Evolutionary conservation across 108 stramenopile genomes (phyloP).

Genomic region (Chaetoceros tenuissimus): DNA sequence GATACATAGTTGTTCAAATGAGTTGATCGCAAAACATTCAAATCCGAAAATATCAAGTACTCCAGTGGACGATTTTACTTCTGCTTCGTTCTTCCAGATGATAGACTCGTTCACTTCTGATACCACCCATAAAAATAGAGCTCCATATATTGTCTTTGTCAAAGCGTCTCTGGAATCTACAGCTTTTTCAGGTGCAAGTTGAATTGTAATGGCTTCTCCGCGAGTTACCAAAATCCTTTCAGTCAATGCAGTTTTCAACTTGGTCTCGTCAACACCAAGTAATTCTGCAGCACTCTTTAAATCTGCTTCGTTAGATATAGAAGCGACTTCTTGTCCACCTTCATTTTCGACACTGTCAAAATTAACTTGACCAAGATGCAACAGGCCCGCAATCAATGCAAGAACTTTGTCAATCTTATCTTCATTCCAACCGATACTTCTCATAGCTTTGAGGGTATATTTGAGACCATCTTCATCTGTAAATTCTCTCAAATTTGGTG

Average conservation of each 20-base stretch:
- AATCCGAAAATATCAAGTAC: constrained; percentile 99
- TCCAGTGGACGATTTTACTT: constrained; percentile 77
- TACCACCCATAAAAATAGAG: constrained; percentile 87
- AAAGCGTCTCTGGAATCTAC: constrained; percentile 88
- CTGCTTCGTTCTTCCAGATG: constrained; percentile 69
- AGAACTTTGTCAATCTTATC: constrained; percentile 62
- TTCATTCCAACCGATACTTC: constrained; percentile 69
- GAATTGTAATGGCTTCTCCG: constrained; percentile 73
- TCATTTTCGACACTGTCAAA: constrained; percentile 58
- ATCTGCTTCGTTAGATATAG: constrained; percentile 48
- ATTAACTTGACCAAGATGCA: constrained; percentile 84
- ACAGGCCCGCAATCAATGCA: constrained; percentile 72
- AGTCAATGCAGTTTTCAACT: constrained; percentile 67
- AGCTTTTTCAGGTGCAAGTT: constrained; percentile 71
- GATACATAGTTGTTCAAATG: constrained; percentile 99
- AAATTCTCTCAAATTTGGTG: constrained; percentile 74
- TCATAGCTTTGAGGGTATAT: constrained; percentile 80
- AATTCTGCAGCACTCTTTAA: constrained; percentile 62
- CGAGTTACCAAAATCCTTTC: constrained; percentile 71
- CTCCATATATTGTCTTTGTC: constrained; percentile 90
- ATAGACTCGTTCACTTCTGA: constrained; percentile 81
- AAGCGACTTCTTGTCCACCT: constrained; percentile 57
- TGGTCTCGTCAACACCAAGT: constrained; percentile 72
- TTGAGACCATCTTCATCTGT: constrained; percentile 86
- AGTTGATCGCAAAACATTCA: constrained; percentile 96